Evolutionary conservation across 305 asterid species (phyloP), one percentile per base, ranked within the genome.

Genomic region (Solanum aculeatissimum): DNA sequence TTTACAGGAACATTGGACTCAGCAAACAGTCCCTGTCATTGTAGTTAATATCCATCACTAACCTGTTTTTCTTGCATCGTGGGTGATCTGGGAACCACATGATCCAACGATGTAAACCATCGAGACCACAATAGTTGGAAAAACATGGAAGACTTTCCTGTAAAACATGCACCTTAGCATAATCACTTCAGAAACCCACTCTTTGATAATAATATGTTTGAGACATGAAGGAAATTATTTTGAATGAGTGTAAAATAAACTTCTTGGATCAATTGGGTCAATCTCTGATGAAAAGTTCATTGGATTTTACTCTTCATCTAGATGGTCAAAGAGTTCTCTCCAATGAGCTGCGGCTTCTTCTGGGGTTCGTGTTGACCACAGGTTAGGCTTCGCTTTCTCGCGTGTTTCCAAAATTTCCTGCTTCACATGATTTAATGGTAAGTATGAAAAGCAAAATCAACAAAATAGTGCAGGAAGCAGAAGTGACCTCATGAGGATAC

Each of bases 331-430:
- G 68, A 85, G 89, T 77, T 88, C 75, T 14, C 84, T 74, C 98
- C 98, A 95, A 72, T 90, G 80, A 65, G 87, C 19, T 57, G 89
- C 84, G 0, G 97, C 97, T 91, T 94, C 98, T 51, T 88, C 87
- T 66, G 90, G 94, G 80, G 95, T 85, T 83, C 98, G 90, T 57
- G 89, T 87, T 78, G 92, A 65, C 98, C 99, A 96, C 75, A 94
- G 91, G 66, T 93, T 98, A 84, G 85, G 83, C 89, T 84, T 83
- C 10, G 85, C 55, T 89, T 92, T 90, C 87, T 94, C 95, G 2
- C 97, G 97, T 16, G 15, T 25, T 84, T 89, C 90, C 42, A 96
- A 86, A 86, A 94, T 93, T 84, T 91, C 92, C 99, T 96, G 94
- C 92, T 66, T 74, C 29, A 86, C 71, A 87, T 86, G 25, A 84